These are phyloP conservation scores for Tetrahymena elliotti DNA, from an alignment of 73 alveolate species.

Conservation along the genomic window DNA sequence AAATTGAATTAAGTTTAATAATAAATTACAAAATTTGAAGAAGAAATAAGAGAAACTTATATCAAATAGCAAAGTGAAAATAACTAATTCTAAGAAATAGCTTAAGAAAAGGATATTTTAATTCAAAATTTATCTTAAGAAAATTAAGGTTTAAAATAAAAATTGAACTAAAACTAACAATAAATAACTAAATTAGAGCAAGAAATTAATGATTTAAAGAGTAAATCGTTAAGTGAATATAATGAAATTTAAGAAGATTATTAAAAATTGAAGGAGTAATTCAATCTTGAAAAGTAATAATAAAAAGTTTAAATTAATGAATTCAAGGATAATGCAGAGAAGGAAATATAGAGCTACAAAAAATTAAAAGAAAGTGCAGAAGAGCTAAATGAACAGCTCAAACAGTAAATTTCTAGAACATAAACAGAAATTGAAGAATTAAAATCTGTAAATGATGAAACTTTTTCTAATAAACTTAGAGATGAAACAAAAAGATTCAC, in stretches of 20 bases:
- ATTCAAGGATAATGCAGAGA: neutral
- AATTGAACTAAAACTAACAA: no score
- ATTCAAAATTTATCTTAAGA: neutral
- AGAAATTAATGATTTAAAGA: neutral
- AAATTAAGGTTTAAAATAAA: neutral
- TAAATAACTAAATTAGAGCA: neutral
- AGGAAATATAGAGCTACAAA: neutral
- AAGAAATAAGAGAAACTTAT: no score
- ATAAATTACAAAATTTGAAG: neutral
- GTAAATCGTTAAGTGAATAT: neutral
- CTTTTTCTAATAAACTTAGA: neutral
- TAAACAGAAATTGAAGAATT: neutral
- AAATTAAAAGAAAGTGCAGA: neutral
- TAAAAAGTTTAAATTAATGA: neutral
- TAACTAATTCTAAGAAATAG: no score
- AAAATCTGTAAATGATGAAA: neutral
- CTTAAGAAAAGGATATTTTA: no score
- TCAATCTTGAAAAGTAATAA: neutral
- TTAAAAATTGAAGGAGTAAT: neutral
- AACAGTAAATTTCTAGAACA: neutral
- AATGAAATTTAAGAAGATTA: neutral
- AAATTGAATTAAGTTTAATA: no score
- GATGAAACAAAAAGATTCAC: neutral
- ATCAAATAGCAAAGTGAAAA: no score
- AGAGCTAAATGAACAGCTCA: neutral